These are phyloP conservation scores for Diaporthe citri DNA, from an alignment of 2,329 filamentous ascomycete species.

Conservation along the genomic window DNA sequence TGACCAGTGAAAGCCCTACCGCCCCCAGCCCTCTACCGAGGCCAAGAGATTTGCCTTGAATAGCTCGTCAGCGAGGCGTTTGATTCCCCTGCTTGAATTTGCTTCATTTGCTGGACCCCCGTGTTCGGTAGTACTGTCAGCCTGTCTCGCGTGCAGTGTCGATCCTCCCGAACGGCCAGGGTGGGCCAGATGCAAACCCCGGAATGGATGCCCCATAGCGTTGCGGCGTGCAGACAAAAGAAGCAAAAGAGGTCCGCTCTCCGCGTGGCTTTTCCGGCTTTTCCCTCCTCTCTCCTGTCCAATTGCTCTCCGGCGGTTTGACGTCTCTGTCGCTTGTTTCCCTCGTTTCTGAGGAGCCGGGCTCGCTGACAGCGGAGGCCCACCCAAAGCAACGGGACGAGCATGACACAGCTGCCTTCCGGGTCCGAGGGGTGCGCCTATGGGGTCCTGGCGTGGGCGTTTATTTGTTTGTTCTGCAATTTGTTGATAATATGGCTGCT, in stretches of 20 bases:
- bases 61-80: background rate
- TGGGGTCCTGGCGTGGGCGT: slow-evolving; percentile 30
- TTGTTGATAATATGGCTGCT: slow-evolving; percentile 38
- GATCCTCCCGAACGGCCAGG: slow-evolving; percentile 1
- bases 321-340: background rate
- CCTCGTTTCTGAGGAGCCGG: slow-evolving; percentile 7
- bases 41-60: slow-evolving; percentile 25
- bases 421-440: slow-evolving; percentile 33
- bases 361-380: slow-evolving; percentile 3
- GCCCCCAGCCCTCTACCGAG: background rate
- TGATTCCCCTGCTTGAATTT: background rate
- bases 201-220: background rate
- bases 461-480: slow-evolving; percentile 25
- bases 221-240: slow-evolving; percentile 3
- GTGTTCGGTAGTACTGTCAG: slow-evolving; percentile 2
- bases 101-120: slow-evolving; percentile 18
- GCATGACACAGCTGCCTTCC: slow-evolving; percentile 37
- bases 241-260: slow-evolving; percentile 27
- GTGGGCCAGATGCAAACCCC: slow-evolving; percentile 2
- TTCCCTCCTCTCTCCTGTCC: background rate
- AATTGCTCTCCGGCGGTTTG: background rate
- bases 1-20: slow-evolving; percentile 11
- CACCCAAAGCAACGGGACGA: background rate
- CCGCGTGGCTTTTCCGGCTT: slow-evolving; percentile 8
- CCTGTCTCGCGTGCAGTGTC: slow-evolving; percentile 16